Percentiles rank a stretch among this genome's conserved stretches.
phyloP scores from a whole-genome alignment of 768 basidiomycete species.

The Termitomyces sp. region DNA sequence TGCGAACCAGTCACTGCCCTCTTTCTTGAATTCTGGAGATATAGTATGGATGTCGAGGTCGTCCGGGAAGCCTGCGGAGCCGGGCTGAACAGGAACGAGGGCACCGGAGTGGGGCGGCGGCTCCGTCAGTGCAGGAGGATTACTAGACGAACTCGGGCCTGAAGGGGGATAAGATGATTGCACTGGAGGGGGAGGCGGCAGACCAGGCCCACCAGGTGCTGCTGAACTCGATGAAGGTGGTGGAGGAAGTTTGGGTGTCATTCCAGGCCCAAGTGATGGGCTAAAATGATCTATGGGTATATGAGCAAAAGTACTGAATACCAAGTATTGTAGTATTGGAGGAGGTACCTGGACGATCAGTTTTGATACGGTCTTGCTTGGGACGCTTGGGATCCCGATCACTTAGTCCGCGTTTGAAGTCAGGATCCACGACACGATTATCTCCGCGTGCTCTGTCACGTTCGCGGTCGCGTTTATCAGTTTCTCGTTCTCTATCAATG shows the following conservation, averaged over 20 bases:
- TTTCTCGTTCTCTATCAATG: conserved; percentile 21
- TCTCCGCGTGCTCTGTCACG: conserved; percentile 13
- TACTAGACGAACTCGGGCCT: conserved; percentile 7
- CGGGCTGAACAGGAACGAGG: conserved; percentile 15
- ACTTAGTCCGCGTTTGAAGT: conserved; percentile 31
- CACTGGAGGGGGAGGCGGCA: conserved; percentile 6
- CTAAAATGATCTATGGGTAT: conserved; percentile 27
- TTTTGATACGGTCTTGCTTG: conserved; percentile 39
- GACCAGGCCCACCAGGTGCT: conserved; percentile 30
- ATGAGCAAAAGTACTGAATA: neutral
- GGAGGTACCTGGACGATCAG: conserved; percentile 26
- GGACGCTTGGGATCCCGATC: conserved; percentile 57
- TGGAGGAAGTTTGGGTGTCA: conserved; percentile 32
- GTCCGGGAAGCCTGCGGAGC: conserved; percentile 36
- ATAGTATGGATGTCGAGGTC: conserved; percentile 32
- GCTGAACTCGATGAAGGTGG: conserved; percentile 22
- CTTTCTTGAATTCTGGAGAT: conserved; percentile 55
- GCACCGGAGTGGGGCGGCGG: conserved; percentile 10
- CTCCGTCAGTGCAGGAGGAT: conserved; percentile 9
- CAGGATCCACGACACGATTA: conserved; percentile 14
- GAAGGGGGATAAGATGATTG: conserved; percentile 11
- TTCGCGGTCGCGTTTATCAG: conserved; percentile 19
- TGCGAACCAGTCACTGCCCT: conserved; percentile 86
- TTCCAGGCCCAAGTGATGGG: conserved; percentile 30
- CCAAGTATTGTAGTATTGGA: neutral